These are phyloP conservation scores for Odonthalia washingtoniensis DNA, from an alignment of 31 red algal genomes.

Conservation along the genomic window DNA sequence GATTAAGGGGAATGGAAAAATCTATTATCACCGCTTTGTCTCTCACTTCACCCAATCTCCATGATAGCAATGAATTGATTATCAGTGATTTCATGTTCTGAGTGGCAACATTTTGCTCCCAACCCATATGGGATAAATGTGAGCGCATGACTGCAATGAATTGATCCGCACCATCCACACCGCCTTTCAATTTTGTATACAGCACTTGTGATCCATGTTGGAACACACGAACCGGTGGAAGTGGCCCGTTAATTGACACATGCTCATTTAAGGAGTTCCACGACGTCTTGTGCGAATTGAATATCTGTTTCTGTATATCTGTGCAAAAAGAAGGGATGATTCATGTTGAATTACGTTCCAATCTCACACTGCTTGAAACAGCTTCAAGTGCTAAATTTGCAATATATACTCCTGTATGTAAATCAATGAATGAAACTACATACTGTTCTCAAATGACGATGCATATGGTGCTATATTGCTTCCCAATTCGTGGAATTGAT, in stretches of 20 bases:
- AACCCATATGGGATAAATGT: background rate
- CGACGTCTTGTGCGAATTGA: background rate
- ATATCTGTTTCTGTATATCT: background rate
- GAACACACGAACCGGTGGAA: background rate
- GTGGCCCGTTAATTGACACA: background rate
- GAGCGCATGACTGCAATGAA: background rate
- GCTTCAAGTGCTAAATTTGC: no score
- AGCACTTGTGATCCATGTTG: background rate
- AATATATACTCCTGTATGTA: no score
- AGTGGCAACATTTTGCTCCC: background rate
- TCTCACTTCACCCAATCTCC: conserved; percentile 39
- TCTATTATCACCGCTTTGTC: no score
- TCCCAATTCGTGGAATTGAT: no score
- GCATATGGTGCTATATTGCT: no score
- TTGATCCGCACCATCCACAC: background rate
- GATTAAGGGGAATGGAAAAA: no score
- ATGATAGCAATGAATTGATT: background rate
- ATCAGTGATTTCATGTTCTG: background rate
- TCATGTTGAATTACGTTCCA: no score
- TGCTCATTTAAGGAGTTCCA: background rate
- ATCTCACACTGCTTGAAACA: no score
- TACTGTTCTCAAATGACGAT: no score
- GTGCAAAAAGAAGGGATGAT: no score
- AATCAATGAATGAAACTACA: no score
- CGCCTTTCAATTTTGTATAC: background rate